Evolutionary conservation across 2,329 filamentous ascomycete genomes (phyloP).

Genomic region (Aspergillus hiratsukae): DNA sequence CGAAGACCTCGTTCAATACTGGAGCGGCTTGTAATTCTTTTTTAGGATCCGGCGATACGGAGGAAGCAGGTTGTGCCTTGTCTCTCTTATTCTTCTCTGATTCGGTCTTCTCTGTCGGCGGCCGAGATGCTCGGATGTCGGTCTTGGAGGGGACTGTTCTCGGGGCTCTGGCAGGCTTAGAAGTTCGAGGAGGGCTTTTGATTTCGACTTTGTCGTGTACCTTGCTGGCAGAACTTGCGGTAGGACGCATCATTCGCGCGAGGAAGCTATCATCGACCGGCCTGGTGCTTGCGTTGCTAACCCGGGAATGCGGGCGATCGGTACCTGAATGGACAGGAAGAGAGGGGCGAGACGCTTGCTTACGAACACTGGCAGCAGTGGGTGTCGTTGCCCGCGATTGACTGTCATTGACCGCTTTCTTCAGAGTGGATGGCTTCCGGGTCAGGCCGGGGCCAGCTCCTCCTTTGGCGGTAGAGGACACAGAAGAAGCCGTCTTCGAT

Average conservation of each 20-base stretch:
- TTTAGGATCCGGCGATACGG: neutral
- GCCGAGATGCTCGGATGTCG: constrained; percentile 15
- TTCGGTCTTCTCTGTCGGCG: constrained; percentile 19
- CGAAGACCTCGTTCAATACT: constrained; percentile 8
- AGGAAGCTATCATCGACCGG: constrained; percentile 45
- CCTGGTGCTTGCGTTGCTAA: constrained; percentile 34
- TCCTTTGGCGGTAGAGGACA: constrained; percentile 36
- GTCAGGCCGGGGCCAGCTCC: constrained; percentile 22
- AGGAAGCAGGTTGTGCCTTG: constrained; percentile 1
- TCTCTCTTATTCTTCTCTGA: constrained; percentile 5
- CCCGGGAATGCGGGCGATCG: constrained; percentile 39
- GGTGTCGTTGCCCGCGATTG: constrained; percentile 21
- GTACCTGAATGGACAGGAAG: constrained; percentile 24
- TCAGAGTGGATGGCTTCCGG: constrained; percentile 36
- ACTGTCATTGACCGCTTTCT: constrained; percentile 19
- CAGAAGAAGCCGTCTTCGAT: constrained; percentile 38
- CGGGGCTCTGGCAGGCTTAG: constrained; percentile 18
- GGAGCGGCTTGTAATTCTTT: neutral
- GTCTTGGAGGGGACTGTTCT: constrained; percentile 22
- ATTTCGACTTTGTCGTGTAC: constrained; percentile 43
- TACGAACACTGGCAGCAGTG: constrained; percentile 23
- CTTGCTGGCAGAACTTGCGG: constrained; percentile 48
- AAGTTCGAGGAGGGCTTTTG: constrained; percentile 35
- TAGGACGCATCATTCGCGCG: constrained; percentile 50
- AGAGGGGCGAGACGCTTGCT: constrained; percentile 30